Evolutionary conservation across 805 yeast genomes (phyloP), one percentile per base, ranked within the genome.

Genomic region (Candida wancherniae): DNA sequence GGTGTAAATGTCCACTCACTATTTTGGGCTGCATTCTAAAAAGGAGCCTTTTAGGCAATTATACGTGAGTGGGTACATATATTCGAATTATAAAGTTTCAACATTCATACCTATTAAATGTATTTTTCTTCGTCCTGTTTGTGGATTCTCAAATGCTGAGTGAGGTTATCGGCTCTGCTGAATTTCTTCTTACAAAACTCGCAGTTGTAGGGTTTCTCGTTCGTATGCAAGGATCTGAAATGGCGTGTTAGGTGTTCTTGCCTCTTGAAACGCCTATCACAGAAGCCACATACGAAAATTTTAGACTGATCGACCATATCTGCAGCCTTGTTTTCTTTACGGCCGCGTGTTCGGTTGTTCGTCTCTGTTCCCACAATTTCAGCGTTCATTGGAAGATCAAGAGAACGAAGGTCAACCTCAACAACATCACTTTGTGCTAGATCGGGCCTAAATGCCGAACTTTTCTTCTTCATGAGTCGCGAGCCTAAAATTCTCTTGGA

Each of bases 171-270:
- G 14, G 77, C 67, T 42, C 86, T 60, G 37, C 83, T 75, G 44
- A 80, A 80, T 44, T 76, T 74, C 50, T 79, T 77, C 19, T 67
- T 69, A 48, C 86, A 80, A 14, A 72, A 61, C 7, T 63, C 59
- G 53, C 86, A 80, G 35, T 68, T 73, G 53, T 67, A 79, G 0
- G 86, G 90, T 53, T 79, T 81, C 34, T 78, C 85, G 33, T 77
- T 69, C 19, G 82, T 80, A 48, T 82, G 92, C 37, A 82, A 63
- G 12, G 85, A 76, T 36, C 88, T 61, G 50, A 77, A 73, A 47
- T 82, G 92, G 37, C 92, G 67, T 51, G 79, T 80, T 44, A 82
- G 58, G 53, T 82, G 92, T 48, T 82, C 92, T 51, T 80, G 85
- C 44, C 92, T 67, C 50, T 79, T 76, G 57, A 82, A 82, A 22